Evolutionary conservation across 1,139 yeast species (phyloP).

Genomic region (Yamadazyma friedrichii): DNA sequence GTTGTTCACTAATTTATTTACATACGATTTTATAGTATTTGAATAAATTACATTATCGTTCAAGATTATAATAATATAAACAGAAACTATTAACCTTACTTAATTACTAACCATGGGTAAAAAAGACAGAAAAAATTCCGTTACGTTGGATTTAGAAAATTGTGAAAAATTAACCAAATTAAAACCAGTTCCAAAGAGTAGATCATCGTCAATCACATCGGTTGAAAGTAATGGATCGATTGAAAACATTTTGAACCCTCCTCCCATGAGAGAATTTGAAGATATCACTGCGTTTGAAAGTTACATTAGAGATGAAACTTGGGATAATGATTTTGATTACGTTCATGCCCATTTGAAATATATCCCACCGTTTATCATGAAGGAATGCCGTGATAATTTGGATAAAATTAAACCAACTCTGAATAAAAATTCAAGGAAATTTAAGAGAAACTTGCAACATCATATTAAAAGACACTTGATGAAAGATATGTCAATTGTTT

Average conservation of each 20-base stretch:
- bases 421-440: constrained; percentile 70
- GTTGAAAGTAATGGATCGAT: constrained; percentile 37
- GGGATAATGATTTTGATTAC: constrained; percentile 73
- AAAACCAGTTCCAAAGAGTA: constrained; percentile 38
- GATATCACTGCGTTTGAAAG: constrained; percentile 62
- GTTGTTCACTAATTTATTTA: too few relatives aligned
- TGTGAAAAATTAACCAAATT: constrained; percentile 42
- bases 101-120: constrained; percentile 16
- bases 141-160: constrained; percentile 33
- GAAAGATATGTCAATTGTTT: constrained; percentile 60
- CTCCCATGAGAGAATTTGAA: constrained; percentile 55
- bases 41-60: too few relatives aligned
- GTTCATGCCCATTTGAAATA: constrained; percentile 66
- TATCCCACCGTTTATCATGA: constrained; percentile 70
- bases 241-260: constrained; percentile 34
- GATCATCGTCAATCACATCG: constrained; percentile 30
- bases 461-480: constrained; percentile 71
- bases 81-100: neutral
- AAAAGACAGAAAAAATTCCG: constrained; percentile 25
- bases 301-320: constrained; percentile 67
- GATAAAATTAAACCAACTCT: constrained; percentile 73
- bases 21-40: too few relatives aligned
- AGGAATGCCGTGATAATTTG: constrained; percentile 65
- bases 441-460: constrained; percentile 72
- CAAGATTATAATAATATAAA: neutral